These are phyloP conservation scores for Catunica adiposa DNA, from an alignment of 2,329 filamentous ascomycete species.

Conservation along the genomic window DNA sequence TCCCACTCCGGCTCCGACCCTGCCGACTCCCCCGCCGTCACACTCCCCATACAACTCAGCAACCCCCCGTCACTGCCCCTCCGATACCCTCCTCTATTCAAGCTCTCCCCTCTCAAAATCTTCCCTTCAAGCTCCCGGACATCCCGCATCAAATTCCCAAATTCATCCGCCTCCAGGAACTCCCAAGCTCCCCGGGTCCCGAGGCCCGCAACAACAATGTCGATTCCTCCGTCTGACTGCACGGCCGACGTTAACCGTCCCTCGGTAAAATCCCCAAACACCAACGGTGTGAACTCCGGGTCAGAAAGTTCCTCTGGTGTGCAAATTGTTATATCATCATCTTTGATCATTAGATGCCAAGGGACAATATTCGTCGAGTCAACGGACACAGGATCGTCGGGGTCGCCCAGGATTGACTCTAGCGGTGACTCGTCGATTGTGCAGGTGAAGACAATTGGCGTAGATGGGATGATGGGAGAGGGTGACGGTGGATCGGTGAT, in stretches of 20 bases:
- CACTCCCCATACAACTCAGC: background rate
- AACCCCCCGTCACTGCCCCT: background rate
- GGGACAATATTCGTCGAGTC: background rate
- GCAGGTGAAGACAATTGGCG: background rate
- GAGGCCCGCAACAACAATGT: background rate
- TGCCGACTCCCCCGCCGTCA: too few species aligned
- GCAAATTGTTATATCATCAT: background rate
- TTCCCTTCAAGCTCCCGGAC: background rate
- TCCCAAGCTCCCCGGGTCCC: background rate
- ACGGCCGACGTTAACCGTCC: background rate
- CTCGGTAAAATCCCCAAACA: background rate
- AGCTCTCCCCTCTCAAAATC: background rate
- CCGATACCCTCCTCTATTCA: background rate
- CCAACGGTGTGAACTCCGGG: background rate
- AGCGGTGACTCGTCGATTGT: background rate
- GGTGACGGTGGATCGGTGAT: background rate
- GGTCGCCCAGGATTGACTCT: too few species aligned
- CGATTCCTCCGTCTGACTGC: background rate
- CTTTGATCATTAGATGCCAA: background rate
- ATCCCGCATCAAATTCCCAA: background rate
- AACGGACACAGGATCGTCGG: too few species aligned
- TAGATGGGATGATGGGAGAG: background rate
- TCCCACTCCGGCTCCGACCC: too few species aligned
- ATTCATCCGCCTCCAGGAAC: background rate
- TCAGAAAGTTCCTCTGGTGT: background rate